These are phyloP conservation scores for Microbotryomycetes sp. DNA, from an alignment of 1,284 basidiomycete genomes.

Conservation along the genomic window DNA sequence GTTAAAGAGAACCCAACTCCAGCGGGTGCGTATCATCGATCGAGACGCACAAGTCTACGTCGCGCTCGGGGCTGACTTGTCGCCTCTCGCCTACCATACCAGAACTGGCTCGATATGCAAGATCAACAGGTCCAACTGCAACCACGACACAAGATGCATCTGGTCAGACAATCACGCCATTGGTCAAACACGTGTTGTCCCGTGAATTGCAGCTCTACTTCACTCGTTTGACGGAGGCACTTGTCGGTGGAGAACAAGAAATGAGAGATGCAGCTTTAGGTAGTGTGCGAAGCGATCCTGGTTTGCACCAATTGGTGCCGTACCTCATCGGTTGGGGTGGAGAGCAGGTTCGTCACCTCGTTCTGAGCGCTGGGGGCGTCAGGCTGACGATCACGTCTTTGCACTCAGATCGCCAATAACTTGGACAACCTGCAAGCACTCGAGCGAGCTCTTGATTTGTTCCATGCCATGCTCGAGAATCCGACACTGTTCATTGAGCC, in stretches of 20 bases:
- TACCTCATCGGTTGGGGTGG: conserved; percentile 93
- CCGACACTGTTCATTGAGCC: conserved; percentile 89
- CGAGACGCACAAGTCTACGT: background rate
- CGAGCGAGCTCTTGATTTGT: conserved; percentile 71
- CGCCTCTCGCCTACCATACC: background rate
- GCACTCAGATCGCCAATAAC: conserved; percentile 44
- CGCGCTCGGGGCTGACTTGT: background rate
- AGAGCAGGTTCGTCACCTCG: conserved; percentile 62
- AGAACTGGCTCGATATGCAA: conserved; percentile 27
- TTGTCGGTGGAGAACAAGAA: conserved; percentile 47
- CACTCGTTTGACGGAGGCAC: conserved; percentile 76
- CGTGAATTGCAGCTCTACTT: conserved; percentile 95
- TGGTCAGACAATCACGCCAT: conserved; percentile 44
- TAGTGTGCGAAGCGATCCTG: conserved; percentile 81
- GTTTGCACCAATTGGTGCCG: conserved; percentile 85
- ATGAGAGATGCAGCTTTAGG: conserved; percentile 83
- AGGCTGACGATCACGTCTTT: conserved; percentile 37
- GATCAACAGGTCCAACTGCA: conserved; percentile 4
- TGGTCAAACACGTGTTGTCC: conserved; percentile 85
- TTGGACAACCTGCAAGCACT: conserved; percentile 61
- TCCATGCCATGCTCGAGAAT: conserved; percentile 75
- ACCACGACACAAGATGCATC: conserved; percentile 36
- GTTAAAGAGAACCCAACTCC: conserved; percentile 90
- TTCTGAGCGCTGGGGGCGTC: conserved; percentile 42
- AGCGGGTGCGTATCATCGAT: conserved; percentile 28